Evolutionary conservation across 257 asterid genomes (phyloP).

Genomic region (Solanum arcanum): DNA sequence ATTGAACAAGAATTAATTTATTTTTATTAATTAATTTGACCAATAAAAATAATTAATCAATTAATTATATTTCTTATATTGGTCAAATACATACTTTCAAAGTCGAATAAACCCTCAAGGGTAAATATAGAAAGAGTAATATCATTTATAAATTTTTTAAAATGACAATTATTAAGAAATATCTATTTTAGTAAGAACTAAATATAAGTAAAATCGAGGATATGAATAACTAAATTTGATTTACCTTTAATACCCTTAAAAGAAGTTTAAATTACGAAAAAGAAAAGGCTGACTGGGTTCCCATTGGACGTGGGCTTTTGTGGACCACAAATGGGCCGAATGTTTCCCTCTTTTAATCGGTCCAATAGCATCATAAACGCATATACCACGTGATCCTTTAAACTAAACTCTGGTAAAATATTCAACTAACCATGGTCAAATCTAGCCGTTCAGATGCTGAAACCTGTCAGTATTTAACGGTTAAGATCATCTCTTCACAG

Average conservation of each 20-base stretch:
- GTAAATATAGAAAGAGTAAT: no score
- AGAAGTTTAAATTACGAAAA: background rate
- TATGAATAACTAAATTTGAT: background rate
- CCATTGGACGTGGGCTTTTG: background rate
- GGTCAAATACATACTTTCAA: no score
- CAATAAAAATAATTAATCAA: no score
- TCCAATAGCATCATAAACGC: background rate
- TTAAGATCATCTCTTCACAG: background rate
- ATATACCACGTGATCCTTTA: background rate
- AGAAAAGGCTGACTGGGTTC: background rate
- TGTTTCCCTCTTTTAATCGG: background rate
- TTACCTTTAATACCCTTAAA: background rate
- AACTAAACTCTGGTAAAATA: background rate
- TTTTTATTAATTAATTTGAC: no score
- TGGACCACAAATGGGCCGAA: background rate
- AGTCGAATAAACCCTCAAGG: no score
- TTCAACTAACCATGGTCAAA: background rate
- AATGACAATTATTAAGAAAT: no score
- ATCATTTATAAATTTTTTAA: no score
- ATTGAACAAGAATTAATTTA: no score
- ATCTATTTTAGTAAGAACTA: no score
- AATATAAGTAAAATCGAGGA: rapidly evolving
- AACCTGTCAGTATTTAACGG: slow-evolving; percentile 25
- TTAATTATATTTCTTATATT: no score
- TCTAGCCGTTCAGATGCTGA: background rate